Conservation (phyloP, 2,329 filamentous ascomycete species). For the Blastomyces parvus region DNA sequence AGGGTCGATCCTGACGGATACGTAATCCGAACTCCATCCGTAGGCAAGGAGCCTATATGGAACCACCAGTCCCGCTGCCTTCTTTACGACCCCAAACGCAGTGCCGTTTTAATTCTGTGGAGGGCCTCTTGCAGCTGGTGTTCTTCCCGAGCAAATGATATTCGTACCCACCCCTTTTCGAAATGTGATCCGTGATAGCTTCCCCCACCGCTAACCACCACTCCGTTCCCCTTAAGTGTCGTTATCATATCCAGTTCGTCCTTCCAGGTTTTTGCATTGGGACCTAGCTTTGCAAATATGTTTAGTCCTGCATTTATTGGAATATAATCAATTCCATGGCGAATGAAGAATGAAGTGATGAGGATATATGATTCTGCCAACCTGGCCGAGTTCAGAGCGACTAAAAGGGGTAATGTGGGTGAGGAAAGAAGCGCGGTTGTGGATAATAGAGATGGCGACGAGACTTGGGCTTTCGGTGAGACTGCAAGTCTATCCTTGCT, state of each 20-base stretch:
- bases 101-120: conserved; percentile 13
- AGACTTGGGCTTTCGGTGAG: conserved; percentile 18
- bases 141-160: conserved; percentile 20
- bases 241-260: conserved; percentile 18
- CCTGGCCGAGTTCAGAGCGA: conserved; percentile 19
- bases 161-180: conserved; percentile 22
- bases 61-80: neutral
- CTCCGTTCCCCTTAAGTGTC: conserved; percentile 17
- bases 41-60: neutral
- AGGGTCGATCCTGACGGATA: neutral
- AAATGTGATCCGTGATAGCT: conserved; percentile 17
- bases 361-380: conserved; percentile 19
- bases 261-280: conserved; percentile 19
- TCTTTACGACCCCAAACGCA: conserved; percentile 5
- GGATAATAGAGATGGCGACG: conserved; percentile 17
- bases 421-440: conserved; percentile 19
- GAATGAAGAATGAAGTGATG: conserved; percentile 21
- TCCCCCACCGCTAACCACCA: conserved; percentile 18
- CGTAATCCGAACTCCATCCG: too few species aligned
- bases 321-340: conserved; percentile 19
- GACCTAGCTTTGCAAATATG: conserved; percentile 19
- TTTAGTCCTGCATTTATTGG: conserved; percentile 21
- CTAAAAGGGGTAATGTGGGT: conserved; percentile 18
- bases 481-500: conserved; percentile 16
- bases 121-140: conserved; percentile 17